Base-by-base conservation (phyloP, 116 monocot species). In the Dioscorea cayenensis region DNA sequence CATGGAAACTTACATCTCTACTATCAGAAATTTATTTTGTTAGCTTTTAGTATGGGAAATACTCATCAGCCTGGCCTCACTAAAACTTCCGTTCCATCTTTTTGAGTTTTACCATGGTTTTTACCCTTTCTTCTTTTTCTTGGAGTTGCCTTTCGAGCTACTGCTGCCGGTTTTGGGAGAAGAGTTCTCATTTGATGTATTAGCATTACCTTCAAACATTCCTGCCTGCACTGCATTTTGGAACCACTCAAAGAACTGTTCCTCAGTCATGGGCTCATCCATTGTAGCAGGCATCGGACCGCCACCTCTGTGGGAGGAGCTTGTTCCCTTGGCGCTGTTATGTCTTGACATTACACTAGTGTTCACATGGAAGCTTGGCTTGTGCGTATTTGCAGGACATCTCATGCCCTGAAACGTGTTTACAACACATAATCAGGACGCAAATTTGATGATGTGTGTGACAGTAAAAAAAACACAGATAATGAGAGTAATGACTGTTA, bases 291-390 rank as follows among this genome's bases (percentile, higher is more conserved):
- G 79, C 62, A 69, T 67, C 43, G 70, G 70, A 14, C 65, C 76
- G 38, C 76, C 43, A 28, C 68, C 63, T 50, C 78, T 69, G 21
- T 77, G 76, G 37, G 76, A 50, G 14, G 90, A 83, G 71, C 69
- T 77, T 16, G 72, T 64, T 20, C 82, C 84, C 63, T 83, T 86
- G 14, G 79, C 60, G 51, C 51, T 65, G 52, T 28, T 83, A 23
- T 81, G 72, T 64, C 84, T 93, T 21, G 90, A 86, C 36, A 82
- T 67, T 60, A 86, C 36, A 51, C 64, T 86, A 28, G 93, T 83
- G 68, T 97, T 97, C 13, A 90, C 88, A 67, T 97, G 93, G 64
- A 97, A 93, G 66, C 86, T 97, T 11, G 97, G 85, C 77, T 90
- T 97, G 78, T 97, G 93, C 14, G 85, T 88, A 79, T 97, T 97